Conservation (phyloP, 176 grass and related monocot genomes). For the Triticum urartu region DNA sequence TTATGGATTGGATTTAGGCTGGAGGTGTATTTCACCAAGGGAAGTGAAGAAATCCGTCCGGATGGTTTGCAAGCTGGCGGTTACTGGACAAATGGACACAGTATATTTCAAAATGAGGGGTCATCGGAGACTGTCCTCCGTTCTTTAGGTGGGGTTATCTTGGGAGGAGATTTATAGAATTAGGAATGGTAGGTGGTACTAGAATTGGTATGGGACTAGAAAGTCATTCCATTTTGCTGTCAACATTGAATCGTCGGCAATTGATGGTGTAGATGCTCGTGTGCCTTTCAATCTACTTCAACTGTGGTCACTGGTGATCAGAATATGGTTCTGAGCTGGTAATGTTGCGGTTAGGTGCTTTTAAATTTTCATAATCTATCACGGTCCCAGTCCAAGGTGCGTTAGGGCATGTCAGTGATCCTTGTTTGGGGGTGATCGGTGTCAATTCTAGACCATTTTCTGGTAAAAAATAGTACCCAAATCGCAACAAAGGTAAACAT, state of each 20-base stretch:
- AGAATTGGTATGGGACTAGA: constrained; percentile 37
- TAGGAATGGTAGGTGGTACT: not conserved
- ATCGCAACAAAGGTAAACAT: not conserved
- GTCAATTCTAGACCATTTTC: not conserved
- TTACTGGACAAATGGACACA: constrained; percentile 15
- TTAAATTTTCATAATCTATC: not conserved
- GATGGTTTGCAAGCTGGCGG: constrained; percentile 2
- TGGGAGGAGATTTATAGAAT: constrained; percentile 21
- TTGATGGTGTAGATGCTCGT: not conserved
- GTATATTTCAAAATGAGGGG: constrained; percentile 33
- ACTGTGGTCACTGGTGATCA: not conserved
- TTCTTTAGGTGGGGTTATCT: constrained; percentile 4
- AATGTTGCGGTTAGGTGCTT: not conserved
- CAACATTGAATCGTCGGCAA: not conserved
- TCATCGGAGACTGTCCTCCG: not conserved
- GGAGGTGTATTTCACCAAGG: constrained; percentile 3
- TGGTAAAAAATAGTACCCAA: not conserved
- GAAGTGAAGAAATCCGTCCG: not conserved
- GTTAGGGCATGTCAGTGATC: not conserved
- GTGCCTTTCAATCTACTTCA: not conserved
- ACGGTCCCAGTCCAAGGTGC: not conserved
- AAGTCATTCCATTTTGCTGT: constrained; percentile 37
- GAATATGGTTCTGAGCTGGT: not conserved
- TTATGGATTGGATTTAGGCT: constrained; percentile 25
- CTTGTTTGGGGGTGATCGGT: not conserved